Evolutionary conservation across 2,329 filamentous ascomycete species (phyloP), one percentile per base, ranked within the genome.

Genomic region (Penicillium italicum): DNA sequence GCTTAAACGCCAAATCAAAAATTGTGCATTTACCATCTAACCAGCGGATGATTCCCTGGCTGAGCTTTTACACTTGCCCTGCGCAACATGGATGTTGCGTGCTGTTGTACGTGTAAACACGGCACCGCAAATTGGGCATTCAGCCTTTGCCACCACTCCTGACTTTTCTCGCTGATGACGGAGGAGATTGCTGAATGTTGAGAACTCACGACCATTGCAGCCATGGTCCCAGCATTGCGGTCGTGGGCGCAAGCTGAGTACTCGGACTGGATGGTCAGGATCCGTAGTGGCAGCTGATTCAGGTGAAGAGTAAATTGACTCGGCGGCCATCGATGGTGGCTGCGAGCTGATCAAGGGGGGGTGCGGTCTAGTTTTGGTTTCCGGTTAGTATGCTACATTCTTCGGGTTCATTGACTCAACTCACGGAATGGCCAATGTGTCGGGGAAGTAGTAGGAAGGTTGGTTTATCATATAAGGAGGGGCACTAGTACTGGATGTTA

Each of bases 201-300:
- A 96, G 70, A 97, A 97, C 68, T 96, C 90, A 30, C 92, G 86
- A 20, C 93, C 93, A 67, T 97, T 96, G 79, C 93, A 97, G 11
- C 92, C 93, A 69, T 97, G 93, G 58, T 97, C 93, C 90, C 90
- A 97, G 74, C 93, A 97, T 71, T 96, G 91, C 43, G 92, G 91
- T 76, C 96, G 96, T n/a, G 91, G 91, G 62, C 89, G 83, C 64
- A 85, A 86, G 71, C 89, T 87, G 18, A 91, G 81, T 16, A 91
- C 84, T 56, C 89, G 82, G 37, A 90, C 85, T 62, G 85, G 73
- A 45, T 75, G 75, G 26, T 74, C 72, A n/a, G 68, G 67, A 22
- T 75, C 74, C 53, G 73, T 68, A 10, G 62, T 49, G 7, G 62
- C 59, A 1, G 61, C 51, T 30, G 67, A 62, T 30, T 69, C 63